A percentile compares a stretch with the other conserved stretches of the same genome.
Evolutionary conservation across 192 early-diverging fungal genomes (phyloP).

Genomic region (Linnemannia elongata): DNA sequence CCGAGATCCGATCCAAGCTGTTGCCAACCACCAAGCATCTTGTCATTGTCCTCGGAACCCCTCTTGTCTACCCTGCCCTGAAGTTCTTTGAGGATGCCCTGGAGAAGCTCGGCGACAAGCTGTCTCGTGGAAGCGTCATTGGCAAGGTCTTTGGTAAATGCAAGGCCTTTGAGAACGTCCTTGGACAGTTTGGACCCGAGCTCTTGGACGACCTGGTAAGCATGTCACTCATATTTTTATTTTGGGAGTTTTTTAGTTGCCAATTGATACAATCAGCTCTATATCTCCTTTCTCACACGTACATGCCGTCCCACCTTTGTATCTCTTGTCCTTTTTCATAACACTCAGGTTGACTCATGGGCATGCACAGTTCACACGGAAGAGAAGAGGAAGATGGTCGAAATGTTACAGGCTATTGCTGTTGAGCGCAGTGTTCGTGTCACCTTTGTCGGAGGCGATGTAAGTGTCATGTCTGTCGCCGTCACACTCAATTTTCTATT

Average conservation of each 20-base stretch:
- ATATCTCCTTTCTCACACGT: neutral
- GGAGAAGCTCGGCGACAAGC: constrained; percentile 56
- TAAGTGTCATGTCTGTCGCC: constrained; percentile 56
- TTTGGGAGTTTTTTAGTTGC: constrained; percentile 10
- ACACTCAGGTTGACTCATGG: constrained; percentile 48
- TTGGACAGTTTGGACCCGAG: constrained; percentile 86
- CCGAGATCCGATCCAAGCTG: constrained; percentile 65
- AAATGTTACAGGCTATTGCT: constrained; percentile 76
- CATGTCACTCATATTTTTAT: neutral
- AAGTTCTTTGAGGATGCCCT: constrained; percentile 76
- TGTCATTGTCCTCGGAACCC: constrained; percentile 78
- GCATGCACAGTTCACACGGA: constrained; percentile 73
- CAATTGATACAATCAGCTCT: constrained; percentile 31
- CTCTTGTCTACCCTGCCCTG: constrained; percentile 83
- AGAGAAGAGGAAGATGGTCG: constrained; percentile 78
- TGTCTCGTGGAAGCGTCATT: constrained; percentile 65
- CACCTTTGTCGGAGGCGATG: constrained; percentile 87
- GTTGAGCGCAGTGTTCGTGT: constrained; percentile 71
- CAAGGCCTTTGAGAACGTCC: constrained; percentile 66
- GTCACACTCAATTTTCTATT: neutral
- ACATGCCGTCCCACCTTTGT: neutral
- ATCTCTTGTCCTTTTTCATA: neutral
- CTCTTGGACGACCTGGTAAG: constrained; percentile 84
- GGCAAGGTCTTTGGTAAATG: constrained; percentile 70
- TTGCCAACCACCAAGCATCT: constrained; percentile 73